phyloP scores from a whole-genome alignment of 1,284 basidiomycete species.

The Rhodotorula sp. region DNA sequence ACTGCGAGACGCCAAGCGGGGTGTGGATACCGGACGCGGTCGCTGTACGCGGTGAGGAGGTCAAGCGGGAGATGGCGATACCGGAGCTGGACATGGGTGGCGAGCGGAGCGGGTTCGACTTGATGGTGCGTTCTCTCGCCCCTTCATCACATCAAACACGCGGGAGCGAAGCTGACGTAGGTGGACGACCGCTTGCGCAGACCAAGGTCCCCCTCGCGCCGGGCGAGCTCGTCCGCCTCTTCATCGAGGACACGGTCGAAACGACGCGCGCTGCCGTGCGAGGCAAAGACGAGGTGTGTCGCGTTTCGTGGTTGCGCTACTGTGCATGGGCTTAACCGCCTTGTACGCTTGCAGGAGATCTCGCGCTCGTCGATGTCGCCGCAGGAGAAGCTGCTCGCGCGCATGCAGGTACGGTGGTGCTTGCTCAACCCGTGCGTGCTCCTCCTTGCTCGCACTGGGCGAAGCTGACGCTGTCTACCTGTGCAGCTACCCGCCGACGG shows the following conservation, averaged over 20 bases:
- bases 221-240: not conserved
- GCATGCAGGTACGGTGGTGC: conserved; percentile 1
- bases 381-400: conserved; percentile 1
- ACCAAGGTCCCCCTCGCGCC: not conserved
- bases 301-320: too few species aligned
- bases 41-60: not conserved
- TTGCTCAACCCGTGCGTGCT: conserved; percentile 11
- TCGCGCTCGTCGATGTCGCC: not conserved
- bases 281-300: not conserved
- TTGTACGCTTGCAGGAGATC: not conserved
- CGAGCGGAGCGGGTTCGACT: not conserved
- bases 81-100: not conserved
- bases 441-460: rapidly evolving
- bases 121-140: not conserved
- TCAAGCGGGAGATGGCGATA: not conserved
- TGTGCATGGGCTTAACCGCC: not conserved
- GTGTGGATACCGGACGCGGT: conserved; percentile 5
- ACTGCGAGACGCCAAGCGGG: not conserved
- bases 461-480: not conserved
- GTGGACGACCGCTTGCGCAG: not conserved
- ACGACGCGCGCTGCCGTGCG: not conserved
- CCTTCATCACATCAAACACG: too few species aligned
- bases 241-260: not conserved
- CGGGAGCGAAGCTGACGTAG: too few species aligned
- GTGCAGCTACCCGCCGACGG: conserved; percentile 2